A percentile compares a stretch with the other conserved stretches of the same genome.
phyloP scores from a whole-genome alignment of 2,329 filamentous ascomycete genomes.

The Colletotrichum musicola region DNA sequence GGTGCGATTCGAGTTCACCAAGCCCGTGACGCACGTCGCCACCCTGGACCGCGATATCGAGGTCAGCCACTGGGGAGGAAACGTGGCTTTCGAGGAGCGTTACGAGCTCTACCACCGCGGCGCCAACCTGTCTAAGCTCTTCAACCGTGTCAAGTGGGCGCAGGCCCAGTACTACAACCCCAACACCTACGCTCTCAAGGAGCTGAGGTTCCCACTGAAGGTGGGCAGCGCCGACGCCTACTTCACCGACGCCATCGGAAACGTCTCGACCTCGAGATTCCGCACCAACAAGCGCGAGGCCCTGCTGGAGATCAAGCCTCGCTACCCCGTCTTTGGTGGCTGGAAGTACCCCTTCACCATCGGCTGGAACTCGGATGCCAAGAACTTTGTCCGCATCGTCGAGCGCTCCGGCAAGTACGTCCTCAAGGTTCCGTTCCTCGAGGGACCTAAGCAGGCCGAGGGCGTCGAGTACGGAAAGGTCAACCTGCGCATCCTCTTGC shows the following conservation, averaged over 20 bases:
- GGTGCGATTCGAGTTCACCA: constrained; percentile 95
- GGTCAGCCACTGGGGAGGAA: constrained; percentile 98
- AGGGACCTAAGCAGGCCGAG: constrained; percentile 88
- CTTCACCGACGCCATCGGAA: constrained; percentile 96
- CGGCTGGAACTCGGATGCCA: constrained; percentile 92
- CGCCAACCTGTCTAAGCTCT: constrained; percentile 79
- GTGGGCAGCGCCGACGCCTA: constrained; percentile 88
- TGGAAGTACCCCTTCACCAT: constrained; percentile 99
- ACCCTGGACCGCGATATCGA: constrained; percentile 91
- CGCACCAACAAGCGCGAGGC: constrained; percentile 81
- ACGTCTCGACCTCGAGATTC: constrained; percentile 94
- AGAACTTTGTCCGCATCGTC: constrained; percentile 77
- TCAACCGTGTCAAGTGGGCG: constrained; percentile 83
- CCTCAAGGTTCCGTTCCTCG: constrained; percentile 91
- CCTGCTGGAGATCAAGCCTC: constrained; percentile 89
- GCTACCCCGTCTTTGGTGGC: constrained; percentile 95
- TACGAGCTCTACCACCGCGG: constrained; percentile 91
- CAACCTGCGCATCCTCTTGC: constrained; percentile 84
- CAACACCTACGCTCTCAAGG: constrained; percentile 82
- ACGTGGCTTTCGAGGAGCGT: constrained; percentile 93
- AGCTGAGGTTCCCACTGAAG: constrained; percentile 83
- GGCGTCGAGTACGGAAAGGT: constrained; percentile 88
- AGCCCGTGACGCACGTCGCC: constrained; percentile 84
- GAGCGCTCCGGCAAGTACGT: constrained; percentile 75
- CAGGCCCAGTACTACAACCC: constrained; percentile 81